A percentile compares a stretch with the other conserved stretches of the same genome.
Conservation (phyloP, 768 basidiomycete species). For the Lactarius trivialis region DNA sequence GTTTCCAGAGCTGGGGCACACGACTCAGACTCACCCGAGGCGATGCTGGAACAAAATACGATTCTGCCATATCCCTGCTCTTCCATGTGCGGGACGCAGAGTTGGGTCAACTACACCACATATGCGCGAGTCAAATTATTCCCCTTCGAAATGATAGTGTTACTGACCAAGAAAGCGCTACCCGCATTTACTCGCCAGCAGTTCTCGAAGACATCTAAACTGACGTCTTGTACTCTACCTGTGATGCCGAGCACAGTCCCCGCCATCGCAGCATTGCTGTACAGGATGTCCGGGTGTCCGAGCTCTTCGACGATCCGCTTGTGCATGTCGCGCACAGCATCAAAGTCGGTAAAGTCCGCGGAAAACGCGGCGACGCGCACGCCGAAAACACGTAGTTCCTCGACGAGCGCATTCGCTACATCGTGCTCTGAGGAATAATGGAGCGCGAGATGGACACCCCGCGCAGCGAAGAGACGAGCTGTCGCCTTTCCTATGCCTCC, state of each 20-base stretch:
- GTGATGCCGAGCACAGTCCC: conserved; percentile 37
- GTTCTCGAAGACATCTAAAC: conserved; percentile 39
- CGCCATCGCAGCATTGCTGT: conserved; percentile 45
- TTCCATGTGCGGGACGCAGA: conserved; percentile 47
- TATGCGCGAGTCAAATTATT: neutral
- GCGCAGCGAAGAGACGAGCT: conserved; percentile 37
- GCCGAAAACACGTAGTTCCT: conserved; percentile 31
- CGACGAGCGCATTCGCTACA: conserved; percentile 37
- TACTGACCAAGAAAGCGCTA: conserved; percentile 39
- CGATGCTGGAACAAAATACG: conserved; percentile 48
- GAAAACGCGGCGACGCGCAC: conserved; percentile 41
- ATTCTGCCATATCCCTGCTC: conserved; percentile 43
- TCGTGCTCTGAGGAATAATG: conserved; percentile 40
- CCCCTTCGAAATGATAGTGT: neutral
- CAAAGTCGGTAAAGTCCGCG: conserved; percentile 43
- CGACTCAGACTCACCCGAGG: conserved; percentile 33
- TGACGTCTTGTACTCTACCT: conserved; percentile 41
- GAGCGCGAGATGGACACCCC: conserved; percentile 37
- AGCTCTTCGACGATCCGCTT: conserved; percentile 37
- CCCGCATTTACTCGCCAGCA: conserved; percentile 45
- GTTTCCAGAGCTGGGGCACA: neutral
- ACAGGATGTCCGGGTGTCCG: conserved; percentile 46
- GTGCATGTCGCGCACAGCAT: conserved; percentile 39
- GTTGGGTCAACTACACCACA: conserved; percentile 39
- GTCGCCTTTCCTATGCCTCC: conserved; percentile 51